These are phyloP conservation scores for Cephalotrichum gorgonifer DNA, from an alignment of 2,329 filamentous ascomycete species.

Conservation along the genomic window DNA sequence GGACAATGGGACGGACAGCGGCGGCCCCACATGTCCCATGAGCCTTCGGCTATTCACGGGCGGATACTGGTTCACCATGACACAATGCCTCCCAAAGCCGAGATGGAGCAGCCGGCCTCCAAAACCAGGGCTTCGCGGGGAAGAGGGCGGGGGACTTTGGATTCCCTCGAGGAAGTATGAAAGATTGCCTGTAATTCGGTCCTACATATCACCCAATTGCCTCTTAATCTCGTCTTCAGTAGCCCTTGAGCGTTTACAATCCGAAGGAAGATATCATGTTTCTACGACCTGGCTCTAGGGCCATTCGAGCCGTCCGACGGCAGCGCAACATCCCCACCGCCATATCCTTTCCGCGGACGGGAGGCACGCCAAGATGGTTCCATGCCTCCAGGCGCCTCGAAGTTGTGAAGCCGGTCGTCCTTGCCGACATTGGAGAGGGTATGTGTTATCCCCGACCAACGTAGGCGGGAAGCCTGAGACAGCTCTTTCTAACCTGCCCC, in stretches of 20 bases:
- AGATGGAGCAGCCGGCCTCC: not conserved
- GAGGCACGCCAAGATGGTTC: conserved; percentile 32
- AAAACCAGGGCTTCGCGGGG: not conserved
- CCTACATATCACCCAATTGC: not conserved
- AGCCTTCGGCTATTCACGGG: conserved; percentile 28
- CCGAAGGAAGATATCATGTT: conserved; percentile 36
- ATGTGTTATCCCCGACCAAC: conserved; percentile 12
- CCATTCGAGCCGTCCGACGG: conserved; percentile 21
- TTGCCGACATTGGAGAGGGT: conserved; percentile 85
- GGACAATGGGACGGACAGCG: not conserved
- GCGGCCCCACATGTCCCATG: not conserved
- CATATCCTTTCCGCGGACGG: conserved; percentile 31
- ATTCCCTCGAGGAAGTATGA: not conserved
- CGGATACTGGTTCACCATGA: conserved; percentile 13
- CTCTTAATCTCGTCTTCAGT: not conserved
- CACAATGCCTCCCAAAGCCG: conserved; percentile 25
- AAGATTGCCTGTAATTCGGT: not conserved
- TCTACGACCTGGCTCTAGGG: conserved; percentile 39
- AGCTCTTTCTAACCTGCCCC: not conserved
- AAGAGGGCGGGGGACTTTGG: not conserved
- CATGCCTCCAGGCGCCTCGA: conserved; percentile 37
- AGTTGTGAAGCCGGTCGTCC: conserved; percentile 66
- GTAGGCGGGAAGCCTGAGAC: not conserved
- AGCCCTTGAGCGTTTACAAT: not conserved
- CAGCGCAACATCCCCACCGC: conserved; percentile 12